Evolutionary conservation across 2,329 filamentous ascomycete species (phyloP).

Genomic region (Xylariales sp.): DNA sequence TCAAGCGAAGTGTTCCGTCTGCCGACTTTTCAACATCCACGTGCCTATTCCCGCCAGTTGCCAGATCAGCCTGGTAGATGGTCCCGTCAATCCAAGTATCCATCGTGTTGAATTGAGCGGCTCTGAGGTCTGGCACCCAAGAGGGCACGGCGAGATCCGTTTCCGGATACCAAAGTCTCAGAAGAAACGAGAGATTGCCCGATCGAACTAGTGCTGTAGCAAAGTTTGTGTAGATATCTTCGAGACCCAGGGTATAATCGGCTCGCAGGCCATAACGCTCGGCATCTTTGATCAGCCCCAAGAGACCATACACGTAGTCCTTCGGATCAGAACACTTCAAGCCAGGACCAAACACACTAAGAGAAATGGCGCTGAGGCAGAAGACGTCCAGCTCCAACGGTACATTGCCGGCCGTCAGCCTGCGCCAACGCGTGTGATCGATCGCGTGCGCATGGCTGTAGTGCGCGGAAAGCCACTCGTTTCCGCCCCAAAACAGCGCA

Average conservation of each 20-base stretch:
- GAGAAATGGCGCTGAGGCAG: neutral
- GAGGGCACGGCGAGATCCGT: neutral
- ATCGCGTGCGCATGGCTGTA: neutral
- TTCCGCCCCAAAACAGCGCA: neutral
- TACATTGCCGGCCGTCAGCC: neutral
- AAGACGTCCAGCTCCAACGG: neutral
- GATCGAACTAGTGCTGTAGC: neutral
- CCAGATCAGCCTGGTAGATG: neutral
- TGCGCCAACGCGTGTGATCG: neutral
- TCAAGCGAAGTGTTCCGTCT: neutral
- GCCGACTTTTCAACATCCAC: neutral
- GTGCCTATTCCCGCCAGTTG: neutral
- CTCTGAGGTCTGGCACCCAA: neutral
- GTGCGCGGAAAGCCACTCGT: neutral
- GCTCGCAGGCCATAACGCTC: neutral
- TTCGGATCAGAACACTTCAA: neutral
- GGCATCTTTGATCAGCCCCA: neutral
- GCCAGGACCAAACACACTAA: neutral
- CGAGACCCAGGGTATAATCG: neutral
- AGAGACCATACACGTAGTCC: neutral
- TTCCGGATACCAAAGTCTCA: neutral
- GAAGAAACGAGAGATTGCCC: neutral
- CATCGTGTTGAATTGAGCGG: constrained; percentile 1
- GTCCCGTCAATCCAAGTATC: neutral
- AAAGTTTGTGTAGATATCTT: neutral